phyloP scores from a whole-genome alignment of 2,329 filamentous ascomycete genomes.

The Alternaria sp. region DNA sequence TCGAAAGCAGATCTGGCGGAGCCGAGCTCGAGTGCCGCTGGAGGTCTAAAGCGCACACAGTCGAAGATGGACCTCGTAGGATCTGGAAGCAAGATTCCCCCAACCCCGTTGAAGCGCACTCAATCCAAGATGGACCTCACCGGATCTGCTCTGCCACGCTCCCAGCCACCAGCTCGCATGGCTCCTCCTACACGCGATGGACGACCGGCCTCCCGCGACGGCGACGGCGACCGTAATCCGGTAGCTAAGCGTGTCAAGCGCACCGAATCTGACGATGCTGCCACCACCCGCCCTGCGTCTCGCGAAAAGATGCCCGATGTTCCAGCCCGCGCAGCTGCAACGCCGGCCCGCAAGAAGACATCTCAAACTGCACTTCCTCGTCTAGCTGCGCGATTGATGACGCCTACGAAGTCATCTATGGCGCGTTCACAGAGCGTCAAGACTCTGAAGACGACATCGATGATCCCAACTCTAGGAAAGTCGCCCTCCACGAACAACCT shows the following conservation, averaged over 20 bases:
- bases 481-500: conserved; percentile 61
- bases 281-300: conserved; percentile 68
- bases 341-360: conserved; percentile 38
- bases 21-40: conserved; percentile 52
- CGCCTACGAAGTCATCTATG: conserved; percentile 78
- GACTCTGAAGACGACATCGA: conserved; percentile 53
- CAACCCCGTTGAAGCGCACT: conserved; percentile 59
- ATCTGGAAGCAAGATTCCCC: conserved; percentile 51
- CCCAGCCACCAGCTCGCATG: conserved; percentile 44
- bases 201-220: conserved; percentile 33
- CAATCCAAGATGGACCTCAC: conserved; percentile 69
- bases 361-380: conserved; percentile 53
- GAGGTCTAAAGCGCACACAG: conserved; percentile 56
- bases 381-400: conserved; percentile 65
- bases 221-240: conserved; percentile 46
- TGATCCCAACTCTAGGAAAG: conserved; percentile 60
- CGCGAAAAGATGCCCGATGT: conserved; percentile 22
- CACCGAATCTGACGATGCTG: conserved; percentile 71
- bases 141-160: conserved; percentile 41
- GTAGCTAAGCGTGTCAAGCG: conserved; percentile 75
- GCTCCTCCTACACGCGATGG: conserved; percentile 33
- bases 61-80: conserved; percentile 71
- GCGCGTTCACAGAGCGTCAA: conserved; percentile 65
- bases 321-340: conserved; percentile 15
- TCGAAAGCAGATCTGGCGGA: conserved; percentile 73